phyloP scores from a whole-genome alignment of 768 basidiomycete genomes.

The Boletus huronensis region DNA sequence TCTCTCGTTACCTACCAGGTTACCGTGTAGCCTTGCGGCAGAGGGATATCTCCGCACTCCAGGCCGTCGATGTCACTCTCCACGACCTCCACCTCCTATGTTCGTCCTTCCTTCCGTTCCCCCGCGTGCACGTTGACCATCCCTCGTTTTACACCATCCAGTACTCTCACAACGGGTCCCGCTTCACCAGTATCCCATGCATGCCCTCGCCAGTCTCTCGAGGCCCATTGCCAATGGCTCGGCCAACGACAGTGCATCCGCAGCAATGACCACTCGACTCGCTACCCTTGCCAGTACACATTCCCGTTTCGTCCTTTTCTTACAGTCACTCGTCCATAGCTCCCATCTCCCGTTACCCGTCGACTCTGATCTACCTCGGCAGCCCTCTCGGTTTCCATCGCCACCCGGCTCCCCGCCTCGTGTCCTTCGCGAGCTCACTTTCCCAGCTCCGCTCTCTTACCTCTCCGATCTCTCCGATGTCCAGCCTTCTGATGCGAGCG shows the following conservation, averaged over 20 bases:
- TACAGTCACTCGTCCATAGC: conserved; percentile 71
- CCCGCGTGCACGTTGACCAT: conserved; percentile 5
- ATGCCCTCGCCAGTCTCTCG: conserved; percentile 55
- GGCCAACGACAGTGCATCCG: conserved; percentile 26
- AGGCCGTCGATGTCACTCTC: conserved; percentile 51
- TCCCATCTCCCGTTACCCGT: conserved; percentile 44
- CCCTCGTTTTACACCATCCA: conserved; percentile 24
- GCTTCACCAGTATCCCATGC: conserved; percentile 68
- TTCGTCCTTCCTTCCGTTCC: conserved; percentile 39
- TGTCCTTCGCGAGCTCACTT: conserved; percentile 55
- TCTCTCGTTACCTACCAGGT: conserved; percentile 54
- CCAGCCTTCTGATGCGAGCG: conserved; percentile 6
- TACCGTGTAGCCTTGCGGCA: conserved; percentile 45
- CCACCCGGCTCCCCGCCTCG: conserved; percentile 27
- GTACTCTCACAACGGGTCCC: conserved; percentile 64
- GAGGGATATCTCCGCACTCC: conserved; percentile 39
- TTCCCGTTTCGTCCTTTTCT: conserved; percentile 68
- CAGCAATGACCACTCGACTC: conserved; percentile 34
- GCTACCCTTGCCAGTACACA: conserved; percentile 56
- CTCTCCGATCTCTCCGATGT: conserved; percentile 18
- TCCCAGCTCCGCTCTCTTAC: conserved; percentile 72
- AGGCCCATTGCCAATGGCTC: conserved; percentile 29
- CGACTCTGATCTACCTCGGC: conserved; percentile 41
- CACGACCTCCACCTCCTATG: conserved; percentile 62
- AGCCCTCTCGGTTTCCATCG: conserved; percentile 14